These are phyloP conservation scores for Pisolithus orientalis DNA, from an alignment of 768 basidiomycete genomes.

Conservation along the genomic window DNA sequence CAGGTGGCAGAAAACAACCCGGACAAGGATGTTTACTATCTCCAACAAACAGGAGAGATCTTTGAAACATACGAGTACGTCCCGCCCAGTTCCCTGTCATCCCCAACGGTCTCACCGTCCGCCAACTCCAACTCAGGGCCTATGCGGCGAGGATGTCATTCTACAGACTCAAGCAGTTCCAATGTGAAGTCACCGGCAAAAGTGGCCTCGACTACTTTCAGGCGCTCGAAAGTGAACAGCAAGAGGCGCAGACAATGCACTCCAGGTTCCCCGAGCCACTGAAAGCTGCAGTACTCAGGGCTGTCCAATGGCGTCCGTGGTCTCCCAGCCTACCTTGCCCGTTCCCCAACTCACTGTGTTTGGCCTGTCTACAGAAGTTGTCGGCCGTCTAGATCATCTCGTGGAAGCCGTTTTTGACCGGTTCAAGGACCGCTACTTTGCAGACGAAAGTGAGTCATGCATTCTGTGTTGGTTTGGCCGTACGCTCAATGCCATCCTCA, in stretches of 20 bases:
- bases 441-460: conserved; percentile 71
- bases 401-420: conserved; percentile 94
- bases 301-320: conserved; percentile 94
- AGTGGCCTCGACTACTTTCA: conserved; percentile 91
- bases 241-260: conserved; percentile 86
- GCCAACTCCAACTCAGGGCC: conserved; percentile 36
- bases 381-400: conserved; percentile 91
- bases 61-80: conserved; percentile 94
- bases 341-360: conserved; percentile 7
- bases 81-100: conserved; percentile 20
- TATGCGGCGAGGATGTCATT: conserved; percentile 93
- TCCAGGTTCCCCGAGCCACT: conserved; percentile 88
- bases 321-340: conserved; percentile 14
- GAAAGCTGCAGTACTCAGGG: conserved; percentile 84
- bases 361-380: conserved; percentile 63
- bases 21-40: conserved; percentile 79
- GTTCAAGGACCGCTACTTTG: conserved; percentile 93
- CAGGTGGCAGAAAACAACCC: conserved; percentile 59
- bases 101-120: conserved; percentile 13
- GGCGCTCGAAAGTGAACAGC: conserved; percentile 85
- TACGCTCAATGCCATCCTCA: conserved; percentile 11
- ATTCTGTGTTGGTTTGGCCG: conserved; percentile 2
- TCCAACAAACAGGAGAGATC: conserved; percentile 93
- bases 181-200: conserved; percentile 96
- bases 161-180: conserved; percentile 90